phyloP scores from a whole-genome alignment of 2,329 filamentous ascomycete species.

The Endocalyx cinctus region DNA sequence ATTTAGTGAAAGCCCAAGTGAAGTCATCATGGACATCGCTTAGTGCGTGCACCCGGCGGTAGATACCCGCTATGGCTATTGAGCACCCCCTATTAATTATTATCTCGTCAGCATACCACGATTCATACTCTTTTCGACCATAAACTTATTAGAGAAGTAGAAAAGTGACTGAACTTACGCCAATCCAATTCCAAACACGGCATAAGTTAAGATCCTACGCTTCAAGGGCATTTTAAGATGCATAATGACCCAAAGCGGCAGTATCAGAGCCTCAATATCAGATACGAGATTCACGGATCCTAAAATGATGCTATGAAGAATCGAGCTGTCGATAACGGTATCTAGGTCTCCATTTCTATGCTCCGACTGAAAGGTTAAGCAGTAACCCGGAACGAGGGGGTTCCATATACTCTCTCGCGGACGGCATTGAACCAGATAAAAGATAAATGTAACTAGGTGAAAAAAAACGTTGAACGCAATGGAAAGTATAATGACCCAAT shows the following conservation, averaged over 20 bases:
- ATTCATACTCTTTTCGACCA: no score
- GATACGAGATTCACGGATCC: conserved; percentile 6
- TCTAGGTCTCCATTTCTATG: no score
- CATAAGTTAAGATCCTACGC: conserved; percentile 2
- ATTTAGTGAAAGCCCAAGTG: no score
- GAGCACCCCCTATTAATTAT: neutral
- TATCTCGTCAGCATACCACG: neutral
- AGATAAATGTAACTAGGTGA: conserved; percentile 5
- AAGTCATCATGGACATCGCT: no score
- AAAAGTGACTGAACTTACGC: no score
- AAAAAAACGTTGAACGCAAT: conserved; percentile 5
- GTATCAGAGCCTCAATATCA: conserved; percentile 4
- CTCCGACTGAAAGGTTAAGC: no score
- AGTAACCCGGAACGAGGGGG: neutral
- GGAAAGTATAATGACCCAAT: conserved; percentile 5
- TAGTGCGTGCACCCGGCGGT: neutral
- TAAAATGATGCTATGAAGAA: neutral
- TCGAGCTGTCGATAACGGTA: conserved; percentile 1
- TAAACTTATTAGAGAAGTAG: no score
- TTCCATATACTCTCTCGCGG: conserved; percentile 5
- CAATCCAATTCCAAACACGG: conserved; percentile 4
- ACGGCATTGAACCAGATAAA: conserved; percentile 6
- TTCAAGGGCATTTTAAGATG: conserved; percentile 6
- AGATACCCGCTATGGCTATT: neutral
- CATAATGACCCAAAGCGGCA: conserved; percentile 7